These are phyloP conservation scores for Coemansia sp. DNA, from an alignment of 192 early-diverging fungal genomes.

Conservation along the genomic window DNA sequence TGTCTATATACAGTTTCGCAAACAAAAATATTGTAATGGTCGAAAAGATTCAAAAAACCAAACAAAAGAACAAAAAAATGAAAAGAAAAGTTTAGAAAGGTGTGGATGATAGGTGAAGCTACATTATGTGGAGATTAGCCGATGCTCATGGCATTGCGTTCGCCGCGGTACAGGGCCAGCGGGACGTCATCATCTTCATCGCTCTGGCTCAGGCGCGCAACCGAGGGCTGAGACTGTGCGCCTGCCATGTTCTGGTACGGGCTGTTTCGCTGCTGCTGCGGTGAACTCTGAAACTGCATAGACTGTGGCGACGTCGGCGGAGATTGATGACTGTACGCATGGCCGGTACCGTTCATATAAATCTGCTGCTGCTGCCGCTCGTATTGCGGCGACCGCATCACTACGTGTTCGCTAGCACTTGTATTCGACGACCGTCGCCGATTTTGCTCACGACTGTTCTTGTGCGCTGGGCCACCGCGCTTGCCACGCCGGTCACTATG, in stretches of 20 bases:
- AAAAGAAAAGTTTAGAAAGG: background rate
- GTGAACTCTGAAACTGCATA: constrained; percentile 5
- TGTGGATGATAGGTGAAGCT: background rate
- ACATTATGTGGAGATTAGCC: constrained; percentile 10
- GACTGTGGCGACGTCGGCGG: constrained; percentile 10
- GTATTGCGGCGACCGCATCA: constrained; percentile 53
- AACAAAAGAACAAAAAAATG: too few relatives aligned
- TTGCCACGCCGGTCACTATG: constrained; percentile 18
- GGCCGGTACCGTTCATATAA: constrained; percentile 21
- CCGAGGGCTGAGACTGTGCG: constrained; percentile 12
- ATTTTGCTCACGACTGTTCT: constrained; percentile 24
- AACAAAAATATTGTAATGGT: too few relatives aligned
- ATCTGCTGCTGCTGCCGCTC: constrained; percentile 56
- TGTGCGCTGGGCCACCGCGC: constrained; percentile 18
- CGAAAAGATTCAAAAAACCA: too few relatives aligned
- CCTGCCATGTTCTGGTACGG: constrained; percentile 9
- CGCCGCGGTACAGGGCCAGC: constrained; percentile 57
- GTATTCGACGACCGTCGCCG: constrained; percentile 29
- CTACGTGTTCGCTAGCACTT: constrained; percentile 33
- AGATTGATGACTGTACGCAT: constrained; percentile 2
- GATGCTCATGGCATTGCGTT: constrained; percentile 50
- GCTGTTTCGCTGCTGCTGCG: background rate
- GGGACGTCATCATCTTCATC: constrained; percentile 67
- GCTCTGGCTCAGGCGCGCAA: constrained; percentile 17
- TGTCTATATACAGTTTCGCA: too few relatives aligned